Evolutionary conservation across 208 protist species (phyloP).

Genomic region (Acanthamoeba culbertsoni): DNA sequence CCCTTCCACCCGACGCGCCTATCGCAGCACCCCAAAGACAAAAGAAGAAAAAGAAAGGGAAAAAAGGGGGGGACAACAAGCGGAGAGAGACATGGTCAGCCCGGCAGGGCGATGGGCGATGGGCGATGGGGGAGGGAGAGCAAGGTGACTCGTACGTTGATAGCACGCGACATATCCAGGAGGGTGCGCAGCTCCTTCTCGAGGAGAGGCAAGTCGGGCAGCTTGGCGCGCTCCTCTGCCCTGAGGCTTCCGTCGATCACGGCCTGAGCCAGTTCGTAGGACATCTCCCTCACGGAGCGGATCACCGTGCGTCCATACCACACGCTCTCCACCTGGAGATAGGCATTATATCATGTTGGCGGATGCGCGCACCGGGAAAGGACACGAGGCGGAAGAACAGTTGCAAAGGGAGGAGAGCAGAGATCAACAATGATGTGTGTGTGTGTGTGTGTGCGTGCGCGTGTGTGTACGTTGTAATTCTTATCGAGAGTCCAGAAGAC

Average conservation of each 20-base stretch:
- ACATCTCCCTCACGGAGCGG: slow-evolving; percentile 88
- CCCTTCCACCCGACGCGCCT: background rate
- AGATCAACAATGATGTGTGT: background rate
- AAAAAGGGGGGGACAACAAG: too few relatives aligned
- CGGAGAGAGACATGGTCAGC: too few relatives aligned
- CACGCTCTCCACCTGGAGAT: slow-evolving; percentile 65
- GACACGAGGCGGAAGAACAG: too few relatives aligned
- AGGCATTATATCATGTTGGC: too few relatives aligned
- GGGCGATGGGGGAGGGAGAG: background rate
- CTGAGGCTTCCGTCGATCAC: background rate
- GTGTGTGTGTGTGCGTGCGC: background rate
- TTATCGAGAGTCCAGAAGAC: slow-evolving; percentile 29
- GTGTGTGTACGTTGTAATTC: background rate
- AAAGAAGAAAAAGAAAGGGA: background rate
- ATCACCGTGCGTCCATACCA: slow-evolving; percentile 94
- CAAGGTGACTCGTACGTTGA: background rate
- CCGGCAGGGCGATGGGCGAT: background rate
- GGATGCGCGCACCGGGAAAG: too few relatives aligned
- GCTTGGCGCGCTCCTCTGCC: background rate
- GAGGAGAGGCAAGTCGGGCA: background rate
- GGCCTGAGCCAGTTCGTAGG: slow-evolving; percentile 93
- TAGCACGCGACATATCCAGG: background rate
- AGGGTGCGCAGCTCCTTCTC: slow-evolving; percentile 1
- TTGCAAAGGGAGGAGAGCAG: too few relatives aligned
- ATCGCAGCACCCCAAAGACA: background rate